Conservation (phyloP, 305 asterid species). For the Coffea humblotiana region DNA sequence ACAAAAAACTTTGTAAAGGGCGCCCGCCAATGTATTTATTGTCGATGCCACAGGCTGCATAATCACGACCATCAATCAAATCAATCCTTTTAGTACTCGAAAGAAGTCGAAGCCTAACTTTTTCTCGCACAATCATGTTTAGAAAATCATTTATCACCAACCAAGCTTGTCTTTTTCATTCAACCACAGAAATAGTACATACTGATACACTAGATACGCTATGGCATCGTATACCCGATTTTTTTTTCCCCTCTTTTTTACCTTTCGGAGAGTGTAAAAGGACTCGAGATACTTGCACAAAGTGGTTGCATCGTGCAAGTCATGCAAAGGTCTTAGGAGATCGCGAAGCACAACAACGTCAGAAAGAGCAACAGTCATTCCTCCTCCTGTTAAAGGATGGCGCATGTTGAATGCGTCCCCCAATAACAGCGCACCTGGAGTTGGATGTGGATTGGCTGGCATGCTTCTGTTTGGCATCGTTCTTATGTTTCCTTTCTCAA, state of each 20-base stretch:
- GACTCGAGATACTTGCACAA: conserved; percentile 69
- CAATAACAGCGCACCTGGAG: conserved; percentile 69
- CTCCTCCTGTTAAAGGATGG: conserved; percentile 86
- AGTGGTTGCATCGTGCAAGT: conserved; percentile 45
- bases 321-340: conserved; percentile 57
- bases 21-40: conserved; percentile 76
- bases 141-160: neutral
- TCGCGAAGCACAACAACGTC: conserved; percentile 76
- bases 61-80: conserved; percentile 3
- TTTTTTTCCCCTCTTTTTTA: neutral
- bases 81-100: neutral
- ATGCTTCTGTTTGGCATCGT: conserved; percentile 85
- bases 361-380: conserved; percentile 86
- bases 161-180: neutral
- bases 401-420: conserved; percentile 92
- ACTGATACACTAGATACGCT: too few species aligned
- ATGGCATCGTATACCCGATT: too few species aligned
- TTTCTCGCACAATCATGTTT: neutral
- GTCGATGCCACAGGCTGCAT: conserved; percentile 86
- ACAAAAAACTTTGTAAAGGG: conserved; percentile 68
- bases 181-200: too few species aligned
- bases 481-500: conserved; percentile 63
- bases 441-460: conserved; percentile 81
- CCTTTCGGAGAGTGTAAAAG: conserved; percentile 77
- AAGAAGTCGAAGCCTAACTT: neutral